phyloP scores from a whole-genome alignment of 306 rosid species.

The Pterocarpus santalinus region DNA sequence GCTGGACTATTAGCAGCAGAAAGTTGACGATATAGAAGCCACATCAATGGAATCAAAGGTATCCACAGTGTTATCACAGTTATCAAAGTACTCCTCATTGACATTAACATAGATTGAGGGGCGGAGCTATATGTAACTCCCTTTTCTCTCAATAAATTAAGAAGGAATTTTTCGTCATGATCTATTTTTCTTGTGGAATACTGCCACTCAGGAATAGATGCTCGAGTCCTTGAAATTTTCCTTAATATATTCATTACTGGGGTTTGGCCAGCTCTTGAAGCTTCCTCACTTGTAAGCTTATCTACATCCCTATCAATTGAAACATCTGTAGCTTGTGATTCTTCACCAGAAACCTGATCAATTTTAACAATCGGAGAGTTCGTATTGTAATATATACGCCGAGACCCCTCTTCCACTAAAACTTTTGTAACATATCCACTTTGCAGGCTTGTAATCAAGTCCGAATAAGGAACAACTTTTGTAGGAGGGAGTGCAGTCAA shows the following conservation, averaged over 20 bases:
- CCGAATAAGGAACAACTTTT: constrained; percentile 84
- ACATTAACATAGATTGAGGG: constrained; percentile 81
- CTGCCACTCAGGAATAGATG: constrained; percentile 74
- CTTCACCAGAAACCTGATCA: constrained; percentile 53
- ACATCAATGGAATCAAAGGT: constrained; percentile 94
- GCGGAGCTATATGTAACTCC: constrained; percentile 87
- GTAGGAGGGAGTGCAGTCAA: constrained; percentile 73
- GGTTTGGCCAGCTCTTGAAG: constrained; percentile 53
- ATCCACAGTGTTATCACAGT: constrained; percentile 87
- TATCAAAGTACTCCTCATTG: constrained; percentile 82
- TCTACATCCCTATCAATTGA: constrained; percentile 43
- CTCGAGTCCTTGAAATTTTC: constrained; percentile 57
- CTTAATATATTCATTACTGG: constrained; percentile 43
- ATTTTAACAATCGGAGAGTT: constrained; percentile 38
- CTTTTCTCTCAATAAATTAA: constrained; percentile 85
- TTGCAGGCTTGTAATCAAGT: constrained; percentile 70
- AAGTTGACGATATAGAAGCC: constrained; percentile 95
- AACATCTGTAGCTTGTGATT: constrained; percentile 48
- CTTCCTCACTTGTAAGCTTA: constrained; percentile 52
- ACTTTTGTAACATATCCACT: constrained; percentile 71
- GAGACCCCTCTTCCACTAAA: constrained; percentile 93
- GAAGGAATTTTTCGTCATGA: constrained; percentile 85
- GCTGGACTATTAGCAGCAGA: constrained; percentile 92
- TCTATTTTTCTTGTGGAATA: constrained; percentile 89
- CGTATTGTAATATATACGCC: constrained; percentile 72